Conservation (phyloP, 176 grass and related monocot genomes). For the Poa pratensis region DNA sequence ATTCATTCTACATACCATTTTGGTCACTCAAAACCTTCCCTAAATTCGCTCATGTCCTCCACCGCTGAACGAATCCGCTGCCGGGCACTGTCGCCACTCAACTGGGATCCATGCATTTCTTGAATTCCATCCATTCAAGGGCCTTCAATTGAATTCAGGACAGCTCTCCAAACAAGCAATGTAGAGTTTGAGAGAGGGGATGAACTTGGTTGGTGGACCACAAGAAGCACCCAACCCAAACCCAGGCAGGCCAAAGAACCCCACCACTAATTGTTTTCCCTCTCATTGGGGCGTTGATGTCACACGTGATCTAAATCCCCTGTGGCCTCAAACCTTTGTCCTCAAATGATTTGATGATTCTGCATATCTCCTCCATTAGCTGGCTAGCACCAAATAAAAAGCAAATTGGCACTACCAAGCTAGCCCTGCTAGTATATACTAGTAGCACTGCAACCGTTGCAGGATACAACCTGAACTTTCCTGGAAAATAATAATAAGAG, state of each 20-base stretch:
- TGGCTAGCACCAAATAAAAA: slow-evolving; percentile 44
- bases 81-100: neutral
- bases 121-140: slow-evolving; percentile 15
- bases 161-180: slow-evolving; percentile 34
- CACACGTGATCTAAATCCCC: slow-evolving; percentile 65
- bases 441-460: neutral
- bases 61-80: neutral
- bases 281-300: slow-evolving; percentile 49
- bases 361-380: slow-evolving; percentile 50
- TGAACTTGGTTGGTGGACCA: slow-evolving; percentile 52
- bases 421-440: neutral
- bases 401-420: slow-evolving; percentile 20
- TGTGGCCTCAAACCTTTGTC: slow-evolving; percentile 46
- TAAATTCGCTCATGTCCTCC: neutral
- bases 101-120: neutral
- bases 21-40: neutral
- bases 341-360: slow-evolving; percentile 51
- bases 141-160: neutral
- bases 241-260: neutral
- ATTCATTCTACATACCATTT: neutral
- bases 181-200: neutral
- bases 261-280: slow-evolving; percentile 55
- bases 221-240: slow-evolving; percentile 33
- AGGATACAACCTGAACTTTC: neutral
- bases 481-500: neutral